Conservation (phyloP, 805 yeast species). For the Metschnikowia drakensbergensis region DNA sequence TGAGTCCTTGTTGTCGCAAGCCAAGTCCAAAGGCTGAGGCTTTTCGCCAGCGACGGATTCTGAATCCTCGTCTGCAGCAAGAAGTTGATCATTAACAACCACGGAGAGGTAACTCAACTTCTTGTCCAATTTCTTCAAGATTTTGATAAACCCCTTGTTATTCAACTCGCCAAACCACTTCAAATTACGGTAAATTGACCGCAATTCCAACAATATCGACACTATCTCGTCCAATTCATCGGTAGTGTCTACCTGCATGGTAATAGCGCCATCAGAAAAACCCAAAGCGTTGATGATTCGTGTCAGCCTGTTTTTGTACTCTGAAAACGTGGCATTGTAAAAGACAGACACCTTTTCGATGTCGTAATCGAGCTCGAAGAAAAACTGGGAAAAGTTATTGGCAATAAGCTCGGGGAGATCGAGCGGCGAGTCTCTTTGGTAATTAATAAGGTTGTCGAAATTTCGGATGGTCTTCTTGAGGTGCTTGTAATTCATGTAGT, state of each 20-base stretch:
- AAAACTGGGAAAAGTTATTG: slow-evolving; percentile 58
- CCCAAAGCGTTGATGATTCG: slow-evolving; percentile 39
- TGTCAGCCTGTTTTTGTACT: slow-evolving; percentile 67
- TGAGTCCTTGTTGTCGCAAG: slow-evolving; percentile 34
- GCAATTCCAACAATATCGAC: slow-evolving; percentile 64
- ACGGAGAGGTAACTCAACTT: slow-evolving; percentile 39
- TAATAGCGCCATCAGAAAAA: slow-evolving; percentile 21
- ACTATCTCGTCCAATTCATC: slow-evolving; percentile 42
- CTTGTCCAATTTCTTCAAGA: slow-evolving; percentile 86
- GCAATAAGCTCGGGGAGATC: slow-evolving; percentile 35
- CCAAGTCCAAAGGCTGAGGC: slow-evolving; percentile 17
- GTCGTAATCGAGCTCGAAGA: slow-evolving; percentile 73
- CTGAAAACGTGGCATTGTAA: slow-evolving; percentile 67
- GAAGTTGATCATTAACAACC: slow-evolving; percentile 21
- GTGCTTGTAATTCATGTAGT: slow-evolving; percentile 80
- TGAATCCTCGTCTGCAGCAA: slow-evolving; percentile 1
- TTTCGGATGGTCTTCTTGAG: slow-evolving; percentile 77
- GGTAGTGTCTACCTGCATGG: slow-evolving; percentile 32
- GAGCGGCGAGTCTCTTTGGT: slow-evolving; percentile 22
- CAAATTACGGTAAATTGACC: slow-evolving; percentile 72
- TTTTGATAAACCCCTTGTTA: slow-evolving; percentile 84
- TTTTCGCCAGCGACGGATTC: slow-evolving; percentile 4
- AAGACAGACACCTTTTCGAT: slow-evolving; percentile 79
- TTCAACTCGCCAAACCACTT: slow-evolving; percentile 94
- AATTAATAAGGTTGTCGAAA: slow-evolving; percentile 44